phyloP scores from a whole-genome alignment of 2,329 filamentous ascomycete genomes.

The Sarocladium oryzae region DNA sequence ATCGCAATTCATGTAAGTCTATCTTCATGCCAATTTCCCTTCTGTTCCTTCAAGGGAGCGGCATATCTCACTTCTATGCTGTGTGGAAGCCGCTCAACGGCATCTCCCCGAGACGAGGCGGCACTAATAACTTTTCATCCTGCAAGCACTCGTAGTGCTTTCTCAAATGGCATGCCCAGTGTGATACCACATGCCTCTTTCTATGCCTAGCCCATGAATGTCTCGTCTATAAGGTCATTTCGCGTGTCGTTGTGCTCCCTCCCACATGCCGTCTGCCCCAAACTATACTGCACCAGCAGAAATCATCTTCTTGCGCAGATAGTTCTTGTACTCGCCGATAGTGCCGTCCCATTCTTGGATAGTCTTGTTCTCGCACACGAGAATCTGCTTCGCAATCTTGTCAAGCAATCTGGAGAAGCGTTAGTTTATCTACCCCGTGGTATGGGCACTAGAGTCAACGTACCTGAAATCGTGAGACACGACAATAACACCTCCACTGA shows the following conservation, averaged over 20 bases:
- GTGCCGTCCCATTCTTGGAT: constrained; percentile 81
- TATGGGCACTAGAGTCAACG: constrained; percentile 23
- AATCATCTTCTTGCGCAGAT: constrained; percentile 99
- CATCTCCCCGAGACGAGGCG: constrained; percentile 6
- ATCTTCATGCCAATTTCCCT: constrained; percentile 2
- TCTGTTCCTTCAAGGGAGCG: not conserved
- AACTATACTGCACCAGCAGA: constrained; percentile 74
- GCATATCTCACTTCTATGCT: constrained; percentile 3
- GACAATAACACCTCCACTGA: constrained; percentile 92
- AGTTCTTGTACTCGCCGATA: constrained; percentile 96
- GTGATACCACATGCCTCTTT: not conserved
- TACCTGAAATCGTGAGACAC: constrained; percentile 99
- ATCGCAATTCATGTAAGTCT: constrained; percentile 8
- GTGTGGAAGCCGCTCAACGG: constrained; percentile 8
- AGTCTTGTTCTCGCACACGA: constrained; percentile 98
- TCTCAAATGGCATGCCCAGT: not conserved
- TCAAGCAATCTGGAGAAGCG: constrained; percentile 67
- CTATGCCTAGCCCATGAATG: constrained; percentile 4
- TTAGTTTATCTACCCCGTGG: not conserved
- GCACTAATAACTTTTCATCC: not conserved
- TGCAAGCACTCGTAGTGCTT: not conserved
- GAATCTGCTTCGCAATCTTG: constrained; percentile 99
- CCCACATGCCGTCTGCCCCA: constrained; percentile 7
- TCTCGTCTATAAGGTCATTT: constrained; percentile 10
- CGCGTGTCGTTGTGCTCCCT: constrained; percentile 8